These are phyloP conservation scores for Leptographium radiaticola DNA, from an alignment of 2,329 filamentous ascomycete genomes.

Conservation along the genomic window DNA sequence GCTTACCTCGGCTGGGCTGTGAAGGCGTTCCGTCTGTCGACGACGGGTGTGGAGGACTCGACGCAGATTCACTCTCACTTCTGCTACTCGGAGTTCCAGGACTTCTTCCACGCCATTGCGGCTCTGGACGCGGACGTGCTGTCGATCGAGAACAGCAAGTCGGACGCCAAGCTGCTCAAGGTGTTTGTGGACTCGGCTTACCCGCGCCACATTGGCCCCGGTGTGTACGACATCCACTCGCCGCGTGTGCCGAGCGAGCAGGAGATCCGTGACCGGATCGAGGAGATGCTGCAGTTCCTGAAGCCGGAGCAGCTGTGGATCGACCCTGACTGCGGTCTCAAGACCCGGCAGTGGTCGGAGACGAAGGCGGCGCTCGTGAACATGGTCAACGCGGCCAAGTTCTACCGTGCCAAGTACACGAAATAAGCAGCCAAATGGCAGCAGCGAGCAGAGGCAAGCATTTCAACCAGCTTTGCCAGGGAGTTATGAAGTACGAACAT, in stretches of 20 bases:
- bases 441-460: background rate
- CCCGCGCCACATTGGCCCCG: conserved; percentile 94
- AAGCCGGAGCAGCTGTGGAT: conserved; percentile 99
- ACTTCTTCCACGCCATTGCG: conserved; percentile 99
- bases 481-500: conserved; percentile 10
- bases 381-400: conserved; percentile 98
- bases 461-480: background rate
- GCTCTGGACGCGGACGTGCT: conserved; percentile 96
- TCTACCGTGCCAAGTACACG: conserved; percentile 80
- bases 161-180: conserved; percentile 95
- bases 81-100: conserved; percentile 99
- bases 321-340: conserved; percentile 97
- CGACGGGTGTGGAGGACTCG: conserved; percentile 81
- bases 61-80: conserved; percentile 99
- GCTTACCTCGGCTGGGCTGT: conserved; percentile 97
- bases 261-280: conserved; percentile 95
- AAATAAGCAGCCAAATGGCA: conserved; percentile 23
- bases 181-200: conserved; percentile 97
- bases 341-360: conserved; percentile 98
- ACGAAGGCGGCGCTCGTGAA: conserved; percentile 92
- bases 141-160: conserved; percentile 99
- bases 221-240: conserved; percentile 99
- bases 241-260: conserved; percentile 93
- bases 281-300: conserved; percentile 96
- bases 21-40: conserved; percentile 92